A percentile compares a stretch with the other conserved stretches of the same genome.
Conservation (phyloP, 2,329 filamentous ascomycete species). For the Fusarium kyushuense region DNA sequence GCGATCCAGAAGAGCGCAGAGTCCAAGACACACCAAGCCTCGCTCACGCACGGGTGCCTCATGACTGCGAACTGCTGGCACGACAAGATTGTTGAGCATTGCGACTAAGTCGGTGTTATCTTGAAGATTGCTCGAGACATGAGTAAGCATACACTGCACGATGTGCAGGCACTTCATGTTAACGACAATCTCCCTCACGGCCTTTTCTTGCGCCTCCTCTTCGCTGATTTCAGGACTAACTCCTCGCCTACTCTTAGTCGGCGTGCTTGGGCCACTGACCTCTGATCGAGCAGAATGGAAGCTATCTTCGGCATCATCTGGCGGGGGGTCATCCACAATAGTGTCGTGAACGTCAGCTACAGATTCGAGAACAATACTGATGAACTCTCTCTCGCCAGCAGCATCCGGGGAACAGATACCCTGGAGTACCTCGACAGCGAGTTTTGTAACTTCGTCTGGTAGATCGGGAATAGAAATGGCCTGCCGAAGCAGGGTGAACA, state of each 20-base stretch:
- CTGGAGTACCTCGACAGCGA: constrained; percentile 84
- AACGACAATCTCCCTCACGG: constrained; percentile 90
- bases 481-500: constrained; percentile 91
- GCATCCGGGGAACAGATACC: constrained; percentile 82
- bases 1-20: constrained; percentile 92
- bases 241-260: constrained; percentile 60
- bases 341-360: constrained; percentile 97
- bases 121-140: constrained; percentile 88
- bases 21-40: constrained; percentile 87
- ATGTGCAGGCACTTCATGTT: constrained; percentile 99
- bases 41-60: constrained; percentile 93
- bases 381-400: constrained; percentile 84
- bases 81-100: constrained; percentile 98
- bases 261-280: constrained; percentile 74
- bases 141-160: constrained; percentile 96
- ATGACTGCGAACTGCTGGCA: constrained; percentile 92
- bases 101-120: constrained; percentile 91
- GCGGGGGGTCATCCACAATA: constrained; percentile 77
- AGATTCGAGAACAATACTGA: constrained; percentile 87
- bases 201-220: constrained; percentile 78
- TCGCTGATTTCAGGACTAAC: constrained; percentile 64
- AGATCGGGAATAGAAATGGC: constrained; percentile 87
- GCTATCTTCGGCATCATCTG: constrained; percentile 72
- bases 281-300: constrained; percentile 95
- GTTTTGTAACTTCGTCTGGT: constrained; percentile 91